These are phyloP conservation scores for Eimeria acervulina DNA, from an alignment of 169 alveolate species.

Conservation along the genomic window DNA sequence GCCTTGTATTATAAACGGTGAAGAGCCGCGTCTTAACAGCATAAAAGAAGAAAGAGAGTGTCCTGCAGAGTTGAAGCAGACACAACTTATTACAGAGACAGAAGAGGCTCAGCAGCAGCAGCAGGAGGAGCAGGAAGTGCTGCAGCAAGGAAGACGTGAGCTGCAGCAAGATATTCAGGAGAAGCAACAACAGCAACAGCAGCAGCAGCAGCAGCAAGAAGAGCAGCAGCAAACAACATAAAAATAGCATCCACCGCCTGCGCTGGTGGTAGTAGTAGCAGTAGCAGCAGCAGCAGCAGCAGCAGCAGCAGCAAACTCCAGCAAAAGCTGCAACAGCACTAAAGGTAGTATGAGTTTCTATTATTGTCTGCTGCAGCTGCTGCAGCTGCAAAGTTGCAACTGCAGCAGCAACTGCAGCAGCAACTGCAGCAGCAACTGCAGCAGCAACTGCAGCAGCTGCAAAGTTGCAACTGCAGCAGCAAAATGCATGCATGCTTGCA, in stretches of 20 bases:
- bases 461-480: background rate
- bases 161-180: no score
- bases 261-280: background rate
- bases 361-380: background rate
- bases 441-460: background rate
- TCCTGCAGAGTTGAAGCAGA: background rate
- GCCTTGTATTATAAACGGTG: background rate
- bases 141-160: no score
- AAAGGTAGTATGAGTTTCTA: background rate
- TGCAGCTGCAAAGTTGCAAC: no score
- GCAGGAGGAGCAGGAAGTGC: no score
- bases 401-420: background rate
- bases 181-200: background rate
- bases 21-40: background rate
- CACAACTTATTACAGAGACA: background rate
- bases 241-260: background rate
- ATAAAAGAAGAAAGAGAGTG: background rate
- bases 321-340: background rate
- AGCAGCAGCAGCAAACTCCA: background rate
- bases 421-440: background rate
- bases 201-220: background rate
- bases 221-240: conserved; percentile 36
- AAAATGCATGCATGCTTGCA: background rate
- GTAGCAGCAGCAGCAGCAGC: conserved; percentile 20
- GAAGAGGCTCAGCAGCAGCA: no score